Percentiles rank a stretch among this genome's conserved stretches.
Conservation (phyloP, 2,329 filamentous ascomycete species). For the Boeremia exigua region DNA sequence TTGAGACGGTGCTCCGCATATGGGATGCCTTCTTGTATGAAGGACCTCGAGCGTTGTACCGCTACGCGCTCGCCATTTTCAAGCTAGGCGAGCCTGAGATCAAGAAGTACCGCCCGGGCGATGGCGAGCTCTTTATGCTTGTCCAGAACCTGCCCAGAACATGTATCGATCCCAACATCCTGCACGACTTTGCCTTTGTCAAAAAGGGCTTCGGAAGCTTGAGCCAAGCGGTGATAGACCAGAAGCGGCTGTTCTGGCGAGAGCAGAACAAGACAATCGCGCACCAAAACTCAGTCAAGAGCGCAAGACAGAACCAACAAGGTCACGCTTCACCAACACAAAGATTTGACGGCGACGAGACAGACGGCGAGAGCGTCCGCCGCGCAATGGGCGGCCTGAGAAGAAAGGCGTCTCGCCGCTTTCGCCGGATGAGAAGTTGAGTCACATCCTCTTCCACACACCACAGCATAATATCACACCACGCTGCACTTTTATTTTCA, state of each 20-base stretch:
- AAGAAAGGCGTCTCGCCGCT: conserved; percentile 32
- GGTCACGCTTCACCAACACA: conserved; percentile 3
- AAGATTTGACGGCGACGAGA: conserved; percentile 23
- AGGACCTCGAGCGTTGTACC: conserved; percentile 90
- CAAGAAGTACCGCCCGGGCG: conserved; percentile 72
- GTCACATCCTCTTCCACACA: background rate
- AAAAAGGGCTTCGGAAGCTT: conserved; percentile 81
- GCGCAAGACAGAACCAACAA: conserved; percentile 15
- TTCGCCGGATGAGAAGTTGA: conserved; percentile 29
- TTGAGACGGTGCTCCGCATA: conserved; percentile 87
- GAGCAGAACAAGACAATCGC: conserved; percentile 38
- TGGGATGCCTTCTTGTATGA: conserved; percentile 98
- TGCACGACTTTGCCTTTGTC: conserved; percentile 84
- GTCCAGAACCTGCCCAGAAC: conserved; percentile 85
- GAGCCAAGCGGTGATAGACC: conserved; percentile 81
- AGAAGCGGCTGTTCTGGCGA: conserved; percentile 60
- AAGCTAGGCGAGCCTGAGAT: conserved; percentile 86
- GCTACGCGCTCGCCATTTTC: conserved; percentile 88
- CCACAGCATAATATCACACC: background rate
- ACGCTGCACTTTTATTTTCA: background rate
- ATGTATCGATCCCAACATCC: conserved; percentile 78
- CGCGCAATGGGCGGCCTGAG: conserved; percentile 30
- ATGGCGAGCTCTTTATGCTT: conserved; percentile 95
- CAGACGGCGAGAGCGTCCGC: conserved; percentile 29
- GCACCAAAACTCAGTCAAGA: conserved; percentile 30